A percentile compares a stretch with the other conserved stretches of the same genome.
Conservation (phyloP, 192 early-diverging fungal species). For the Coemansia sp. region DNA sequence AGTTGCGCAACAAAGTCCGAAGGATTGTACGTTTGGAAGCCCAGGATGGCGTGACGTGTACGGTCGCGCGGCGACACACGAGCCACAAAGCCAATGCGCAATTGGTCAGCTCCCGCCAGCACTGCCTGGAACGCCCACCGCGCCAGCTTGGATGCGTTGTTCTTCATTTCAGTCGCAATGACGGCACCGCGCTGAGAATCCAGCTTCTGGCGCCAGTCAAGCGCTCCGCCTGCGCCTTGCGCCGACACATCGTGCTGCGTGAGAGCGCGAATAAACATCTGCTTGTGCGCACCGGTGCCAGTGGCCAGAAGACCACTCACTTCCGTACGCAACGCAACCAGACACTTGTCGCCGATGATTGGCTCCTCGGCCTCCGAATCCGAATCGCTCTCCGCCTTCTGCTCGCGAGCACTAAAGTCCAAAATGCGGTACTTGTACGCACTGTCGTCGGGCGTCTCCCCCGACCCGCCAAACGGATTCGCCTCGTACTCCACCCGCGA, state of each 20-base stretch:
- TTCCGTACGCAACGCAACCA: conserved; percentile 84
- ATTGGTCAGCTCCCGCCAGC: conserved; percentile 82
- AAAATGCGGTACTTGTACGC: conserved; percentile 91
- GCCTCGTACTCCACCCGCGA: conserved; percentile 60
- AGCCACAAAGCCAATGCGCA: conserved; percentile 87
- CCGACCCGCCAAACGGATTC: conserved; percentile 39
- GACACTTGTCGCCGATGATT: conserved; percentile 48
- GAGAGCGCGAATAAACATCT: conserved; percentile 74
- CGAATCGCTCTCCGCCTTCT: background rate
- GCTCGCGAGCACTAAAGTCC: conserved; percentile 59
- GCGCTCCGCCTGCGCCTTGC: conserved; percentile 78
- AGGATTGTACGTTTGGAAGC: conserved; percentile 82
- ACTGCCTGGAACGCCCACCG: conserved; percentile 94
- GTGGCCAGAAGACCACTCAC: conserved; percentile 76
- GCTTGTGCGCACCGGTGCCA: conserved; percentile 42
- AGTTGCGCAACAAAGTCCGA: conserved; percentile 88
- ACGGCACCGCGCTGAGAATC: conserved; percentile 95
- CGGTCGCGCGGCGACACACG: conserved; percentile 76
- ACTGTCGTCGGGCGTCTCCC: conserved; percentile 57
- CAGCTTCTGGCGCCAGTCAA: conserved; percentile 93
- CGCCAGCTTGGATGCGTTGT: conserved; percentile 92
- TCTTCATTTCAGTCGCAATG: conserved; percentile 96
- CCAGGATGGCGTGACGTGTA: conserved; percentile 79
- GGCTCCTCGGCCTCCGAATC: conserved; percentile 57
- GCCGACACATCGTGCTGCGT: conserved; percentile 93